Evolutionary conservation across 2,329 filamentous ascomycete species (phyloP).

Genomic region (Akanthomyces uredinophilus): DNA sequence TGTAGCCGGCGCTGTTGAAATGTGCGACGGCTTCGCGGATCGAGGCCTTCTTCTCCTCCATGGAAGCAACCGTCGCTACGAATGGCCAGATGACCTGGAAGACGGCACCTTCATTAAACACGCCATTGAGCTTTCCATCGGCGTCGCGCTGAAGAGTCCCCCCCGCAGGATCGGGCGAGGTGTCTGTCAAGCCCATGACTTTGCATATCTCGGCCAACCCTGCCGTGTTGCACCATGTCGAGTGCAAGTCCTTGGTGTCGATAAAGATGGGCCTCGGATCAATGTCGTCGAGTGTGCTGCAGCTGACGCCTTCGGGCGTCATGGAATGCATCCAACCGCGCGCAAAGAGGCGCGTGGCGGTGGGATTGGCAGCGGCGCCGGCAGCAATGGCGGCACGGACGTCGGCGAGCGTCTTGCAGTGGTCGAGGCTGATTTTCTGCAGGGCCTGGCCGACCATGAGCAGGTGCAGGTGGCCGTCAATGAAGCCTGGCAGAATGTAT

Average conservation of each 20-base stretch:
- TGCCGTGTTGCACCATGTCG: constrained; percentile 50
- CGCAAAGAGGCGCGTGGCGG: constrained; percentile 45
- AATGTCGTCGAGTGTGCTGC: constrained; percentile 43
- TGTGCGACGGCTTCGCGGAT: constrained; percentile 44
- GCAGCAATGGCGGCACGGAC: constrained; percentile 41
- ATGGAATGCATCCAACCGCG: constrained; percentile 52
- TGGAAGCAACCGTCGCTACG: constrained; percentile 41
- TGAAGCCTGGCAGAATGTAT: constrained; percentile 49
- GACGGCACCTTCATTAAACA: constrained; percentile 48
- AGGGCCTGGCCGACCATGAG: constrained; percentile 50
- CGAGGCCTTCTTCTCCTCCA: constrained; percentile 43
- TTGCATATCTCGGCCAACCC: constrained; percentile 40
- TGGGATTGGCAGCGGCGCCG: constrained; percentile 42
- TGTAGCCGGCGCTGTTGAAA: constrained; percentile 49
- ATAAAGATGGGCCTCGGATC: constrained; percentile 52
- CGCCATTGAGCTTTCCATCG: constrained; percentile 42
- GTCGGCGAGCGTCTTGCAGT: constrained; percentile 44
- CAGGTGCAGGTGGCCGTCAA: constrained; percentile 54
- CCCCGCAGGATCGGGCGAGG: constrained; percentile 42
- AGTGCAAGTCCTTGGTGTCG: constrained; percentile 53
- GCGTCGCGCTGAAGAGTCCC: constrained; percentile 48
- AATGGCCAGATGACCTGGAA: constrained; percentile 52
- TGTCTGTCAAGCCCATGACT: constrained; percentile 36
- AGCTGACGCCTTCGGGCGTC: constrained; percentile 41
- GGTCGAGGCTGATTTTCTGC: constrained; percentile 44